Conservation (phyloP, 2,329 filamentous ascomycete genomes). For the Cytospora paraplurivora region DNA sequence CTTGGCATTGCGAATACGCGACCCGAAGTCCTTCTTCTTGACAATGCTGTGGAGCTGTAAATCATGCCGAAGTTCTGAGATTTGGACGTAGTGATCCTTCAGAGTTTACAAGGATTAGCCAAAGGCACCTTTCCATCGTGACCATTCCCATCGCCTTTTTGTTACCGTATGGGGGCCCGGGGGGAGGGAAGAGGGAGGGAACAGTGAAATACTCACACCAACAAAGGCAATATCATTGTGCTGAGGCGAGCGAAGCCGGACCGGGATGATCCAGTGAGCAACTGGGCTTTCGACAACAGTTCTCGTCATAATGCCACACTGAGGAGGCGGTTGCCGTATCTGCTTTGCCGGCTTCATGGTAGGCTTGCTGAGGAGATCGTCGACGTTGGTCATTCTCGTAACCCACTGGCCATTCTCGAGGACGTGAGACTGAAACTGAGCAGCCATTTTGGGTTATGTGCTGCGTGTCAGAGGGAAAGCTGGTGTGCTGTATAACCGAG, state of each 20-base stretch:
- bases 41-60: conserved; percentile 74
- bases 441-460: conserved; percentile 43
- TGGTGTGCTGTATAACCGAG: conserved; percentile 17
- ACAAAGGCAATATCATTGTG: conserved; percentile 86
- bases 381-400: conserved; percentile 52
- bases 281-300: conserved; percentile 78
- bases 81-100: conserved; percentile 76
- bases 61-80: conserved; percentile 72
- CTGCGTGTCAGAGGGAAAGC: conserved; percentile 14
- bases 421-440: conserved; percentile 60
- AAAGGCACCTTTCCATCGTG: conserved; percentile 1
- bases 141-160: conserved; percentile 5
- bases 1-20: conserved; percentile 75
- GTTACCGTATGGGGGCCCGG: conserved; percentile 11
- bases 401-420: conserved; percentile 59
- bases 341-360: conserved; percentile 36
- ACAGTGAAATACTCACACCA: conserved; percentile 57
- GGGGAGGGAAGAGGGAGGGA: not conserved
- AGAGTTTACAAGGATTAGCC: conserved; percentile 24
- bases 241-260: conserved; percentile 68
- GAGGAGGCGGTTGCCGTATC: conserved; percentile 46
- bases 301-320: conserved; percentile 73
- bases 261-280: conserved; percentile 76
- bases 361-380: conserved; percentile 46
- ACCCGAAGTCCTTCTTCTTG: conserved; percentile 77